Conservation (phyloP, 2,329 filamentous ascomycete genomes). For the Clarireedia homoeocarpa region DNA sequence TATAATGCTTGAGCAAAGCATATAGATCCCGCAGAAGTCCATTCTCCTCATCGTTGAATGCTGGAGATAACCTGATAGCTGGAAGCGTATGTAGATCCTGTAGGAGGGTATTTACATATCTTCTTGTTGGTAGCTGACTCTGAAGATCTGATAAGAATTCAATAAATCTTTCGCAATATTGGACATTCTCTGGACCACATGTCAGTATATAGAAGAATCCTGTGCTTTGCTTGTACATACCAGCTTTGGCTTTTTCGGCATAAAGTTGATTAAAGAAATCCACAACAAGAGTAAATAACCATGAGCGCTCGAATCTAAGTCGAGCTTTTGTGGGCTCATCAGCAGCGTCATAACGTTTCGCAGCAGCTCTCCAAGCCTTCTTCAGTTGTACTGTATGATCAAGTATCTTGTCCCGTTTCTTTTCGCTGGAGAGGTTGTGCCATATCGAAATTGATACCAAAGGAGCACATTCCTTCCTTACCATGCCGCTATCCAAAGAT, state of each 20-base stretch:
- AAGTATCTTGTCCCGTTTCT: constrained; percentile 63
- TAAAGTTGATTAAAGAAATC: constrained; percentile 76
- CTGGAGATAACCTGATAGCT: constrained; percentile 67
- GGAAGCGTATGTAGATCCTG: constrained; percentile 79
- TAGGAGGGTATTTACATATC: constrained; percentile 85
- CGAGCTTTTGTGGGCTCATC: constrained; percentile 73
- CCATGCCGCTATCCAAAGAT: constrained; percentile 78
- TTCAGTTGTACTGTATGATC: constrained; percentile 66
- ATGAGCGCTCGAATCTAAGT: constrained; percentile 84
- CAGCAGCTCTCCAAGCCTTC: constrained; percentile 85
- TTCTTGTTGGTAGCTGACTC: constrained; percentile 86
- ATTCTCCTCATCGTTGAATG: constrained; percentile 69
- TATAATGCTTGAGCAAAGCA: constrained; percentile 76
- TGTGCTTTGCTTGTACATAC: constrained; percentile 27
- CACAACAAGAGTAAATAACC: constrained; percentile 80
- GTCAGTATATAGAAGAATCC: background rate
- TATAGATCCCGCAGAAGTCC: constrained; percentile 73
- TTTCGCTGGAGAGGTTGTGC: constrained; percentile 82
- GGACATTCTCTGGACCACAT: constrained; percentile 48
- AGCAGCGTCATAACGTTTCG: constrained; percentile 78
- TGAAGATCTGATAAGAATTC: constrained; percentile 87
- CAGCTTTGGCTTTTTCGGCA: constrained; percentile 39
- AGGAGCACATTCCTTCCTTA: constrained; percentile 93
- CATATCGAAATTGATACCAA: constrained; percentile 91
- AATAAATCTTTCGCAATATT: constrained; percentile 87